Percentiles rank a stretch among this genome's conserved stretches.
These are phyloP conservation scores for Botrytis fragariae DNA, from an alignment of 2,329 filamentous ascomycete genomes.

Conservation along the genomic window DNA sequence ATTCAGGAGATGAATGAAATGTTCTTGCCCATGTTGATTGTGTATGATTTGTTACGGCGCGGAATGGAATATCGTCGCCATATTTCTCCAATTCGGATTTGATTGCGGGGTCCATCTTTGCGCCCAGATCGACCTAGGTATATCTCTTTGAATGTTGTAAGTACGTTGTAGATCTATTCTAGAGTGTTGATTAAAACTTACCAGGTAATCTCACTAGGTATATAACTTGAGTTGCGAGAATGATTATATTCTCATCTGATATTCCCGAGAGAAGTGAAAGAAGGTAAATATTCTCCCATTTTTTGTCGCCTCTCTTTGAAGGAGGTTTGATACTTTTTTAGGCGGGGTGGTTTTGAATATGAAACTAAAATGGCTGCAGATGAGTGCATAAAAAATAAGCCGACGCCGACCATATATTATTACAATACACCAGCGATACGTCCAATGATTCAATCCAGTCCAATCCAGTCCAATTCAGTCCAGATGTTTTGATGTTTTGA, in stretches of 20 bases:
- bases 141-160: neutral
- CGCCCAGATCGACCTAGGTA: neutral
- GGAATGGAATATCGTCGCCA: constrained; percentile 69
- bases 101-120: constrained; percentile 45
- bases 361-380: neutral
- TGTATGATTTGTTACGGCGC: constrained; percentile 65
- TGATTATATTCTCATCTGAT: neutral
- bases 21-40: constrained; percentile 96
- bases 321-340: neutral
- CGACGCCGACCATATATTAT: neutral
- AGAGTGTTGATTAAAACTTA: neutral
- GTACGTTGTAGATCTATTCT: neutral
- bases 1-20: constrained; percentile 83
- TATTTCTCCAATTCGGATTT: constrained; percentile 55
- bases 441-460: neutral
- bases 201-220: neutral
- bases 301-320: neutral
- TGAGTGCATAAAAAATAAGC: neutral
- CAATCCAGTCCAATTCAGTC: no score
- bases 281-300: neutral
- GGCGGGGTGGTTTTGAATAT: neutral
- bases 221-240: neutral
- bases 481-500: neutral
- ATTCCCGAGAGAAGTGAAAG: no score
- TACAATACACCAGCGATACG: neutral